These are phyloP conservation scores for Sugiyamaella xylanicola DNA, from an alignment of 1,139 yeast genomes.

Conservation along the genomic window DNA sequence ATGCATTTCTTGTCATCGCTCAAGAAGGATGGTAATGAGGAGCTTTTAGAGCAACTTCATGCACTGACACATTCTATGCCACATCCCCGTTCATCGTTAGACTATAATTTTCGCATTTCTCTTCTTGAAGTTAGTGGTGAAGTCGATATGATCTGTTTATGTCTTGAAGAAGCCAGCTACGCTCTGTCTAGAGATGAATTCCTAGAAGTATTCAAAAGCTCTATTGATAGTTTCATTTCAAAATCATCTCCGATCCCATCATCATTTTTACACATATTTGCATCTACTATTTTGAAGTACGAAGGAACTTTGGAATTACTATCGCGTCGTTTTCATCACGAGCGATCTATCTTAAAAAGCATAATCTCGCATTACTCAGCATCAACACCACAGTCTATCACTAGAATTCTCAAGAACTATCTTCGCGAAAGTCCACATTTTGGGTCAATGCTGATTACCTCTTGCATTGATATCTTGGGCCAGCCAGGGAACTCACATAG, in stretches of 20 bases:
- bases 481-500: slow-evolving; percentile 6
- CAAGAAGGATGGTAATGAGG: background rate
- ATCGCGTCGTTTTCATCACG: slow-evolving; percentile 21
- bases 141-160: slow-evolving; percentile 11
- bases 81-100: background rate
- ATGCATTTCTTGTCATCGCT: background rate
- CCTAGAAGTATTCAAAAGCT: slow-evolving; percentile 1
- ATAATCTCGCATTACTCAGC: slow-evolving; percentile 12
- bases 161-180: slow-evolving; percentile 11
- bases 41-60: slow-evolving; percentile 14
- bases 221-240: background rate
- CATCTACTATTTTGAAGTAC: slow-evolving; percentile 10
- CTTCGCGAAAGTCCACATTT: slow-evolving; percentile 2
- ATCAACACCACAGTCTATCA: slow-evolving; percentile 1
- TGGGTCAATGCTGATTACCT: slow-evolving; percentile 25
- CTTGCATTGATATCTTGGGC: slow-evolving; percentile 27
- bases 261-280: slow-evolving; percentile 37
- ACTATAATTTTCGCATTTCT: slow-evolving; percentile 16
- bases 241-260: background rate
- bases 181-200: slow-evolving; percentile 6
- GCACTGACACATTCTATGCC: slow-evolving; percentile 15
- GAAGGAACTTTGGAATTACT: slow-evolving; percentile 20
- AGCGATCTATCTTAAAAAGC: slow-evolving; percentile 24
- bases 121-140: slow-evolving; percentile 14
- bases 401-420: slow-evolving; percentile 1